Percentiles rank a stretch among this genome's conserved stretches.
These are phyloP conservation scores for Chamaenerion angustifolium DNA, from an alignment of 345 rosid species.

Conservation along the genomic window DNA sequence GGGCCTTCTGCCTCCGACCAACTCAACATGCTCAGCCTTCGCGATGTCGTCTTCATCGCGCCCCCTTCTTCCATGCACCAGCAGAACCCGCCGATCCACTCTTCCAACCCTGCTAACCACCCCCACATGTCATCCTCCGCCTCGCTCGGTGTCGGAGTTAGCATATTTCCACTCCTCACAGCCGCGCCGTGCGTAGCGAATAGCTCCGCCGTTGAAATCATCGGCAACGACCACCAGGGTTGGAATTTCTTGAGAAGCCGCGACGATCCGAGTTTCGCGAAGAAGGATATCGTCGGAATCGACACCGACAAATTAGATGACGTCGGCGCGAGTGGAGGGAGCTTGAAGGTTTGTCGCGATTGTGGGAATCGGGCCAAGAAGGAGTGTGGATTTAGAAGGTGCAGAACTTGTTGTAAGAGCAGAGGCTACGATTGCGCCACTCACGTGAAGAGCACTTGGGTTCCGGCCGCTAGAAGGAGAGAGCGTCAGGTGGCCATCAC, in stretches of 20 bases:
- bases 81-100: slow-evolving; percentile 9
- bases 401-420: slow-evolving; percentile 79
- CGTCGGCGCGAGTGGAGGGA: background rate
- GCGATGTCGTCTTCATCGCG: slow-evolving; percentile 42
- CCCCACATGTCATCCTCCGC: slow-evolving; percentile 8
- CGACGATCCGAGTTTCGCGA: slow-evolving; percentile 15
- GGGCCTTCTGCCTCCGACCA: slow-evolving; percentile 13
- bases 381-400: slow-evolving; percentile 50
- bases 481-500: slow-evolving; percentile 17
- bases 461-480: slow-evolving; percentile 41
- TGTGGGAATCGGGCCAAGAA: slow-evolving; percentile 79
- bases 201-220: slow-evolving; percentile 1
- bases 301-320: slow-evolving; percentile 9
- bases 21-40: slow-evolving; percentile 50
- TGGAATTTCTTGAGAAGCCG: slow-evolving; percentile 10
- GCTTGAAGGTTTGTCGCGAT: slow-evolving; percentile 45
- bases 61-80: slow-evolving; percentile 17
- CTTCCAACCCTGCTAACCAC: slow-evolving; percentile 11
- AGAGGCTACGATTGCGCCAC: slow-evolving; percentile 56
- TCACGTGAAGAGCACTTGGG: slow-evolving; percentile 85
- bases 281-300: slow-evolving; percentile 9
- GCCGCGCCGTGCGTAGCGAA: slow-evolving; percentile 9
- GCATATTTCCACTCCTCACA: slow-evolving; percentile 19
- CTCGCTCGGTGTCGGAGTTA: slow-evolving; percentile 17
- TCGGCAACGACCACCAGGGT: background rate